Base-by-base conservation (phyloP, 371 early-diverging fungal genomes). In the Fennellomyces sp. region DNA sequence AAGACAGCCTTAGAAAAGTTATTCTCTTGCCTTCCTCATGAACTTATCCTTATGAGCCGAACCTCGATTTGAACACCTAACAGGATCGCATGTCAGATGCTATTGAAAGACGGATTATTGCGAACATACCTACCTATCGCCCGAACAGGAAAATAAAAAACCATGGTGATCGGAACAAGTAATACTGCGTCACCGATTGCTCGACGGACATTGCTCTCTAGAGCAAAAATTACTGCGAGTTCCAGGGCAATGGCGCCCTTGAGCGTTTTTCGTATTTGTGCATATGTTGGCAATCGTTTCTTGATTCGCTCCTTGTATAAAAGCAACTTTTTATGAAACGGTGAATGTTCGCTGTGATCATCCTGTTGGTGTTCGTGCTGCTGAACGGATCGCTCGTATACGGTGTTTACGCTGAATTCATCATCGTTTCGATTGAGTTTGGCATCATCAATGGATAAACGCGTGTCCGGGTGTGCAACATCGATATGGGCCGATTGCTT, bases 221-320 rank as follows among this genome's bases (percentile, higher is more conserved):
- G 39, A 5, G 15, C n/a, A 5, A 39, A 5, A 17, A 39, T 39
- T 5, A 17, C 11, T 2, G 61, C 56, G 12, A 71, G 58, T 6
- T 61, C 36, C 10, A 75, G 45, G 12, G 69, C 75, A 35, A 71
- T 52, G 12, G 69, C 57, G 1, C 72, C 72, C 42, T 75, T 75
- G 21, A 72, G 12, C 1, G 67, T 65, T 33, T 72, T n/a, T 72
- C 65, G 39, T n/a, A 69, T 51, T 26, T 71, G 70, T 1, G 53
- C n/a, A 36, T 61, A 61, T n/a, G 52, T 30, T 19, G 71, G 75
- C 23, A 74, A 35, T n/a, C n/a, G n/a, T n/a, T n/a, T n/a, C n/a
- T n/a, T n/a, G n/a, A n/a, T n/a, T n/a, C n/a, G n/a, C n/a, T n/a
- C n/a, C n/a, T n/a, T n/a, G n/a, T n/a, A n/a, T n/a, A n/a, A n/a